Evolutionary conservation across 2,329 filamentous ascomycete genomes (phyloP).

Genomic region (Ophiocordyceps camponoti-leonardi): DNA sequence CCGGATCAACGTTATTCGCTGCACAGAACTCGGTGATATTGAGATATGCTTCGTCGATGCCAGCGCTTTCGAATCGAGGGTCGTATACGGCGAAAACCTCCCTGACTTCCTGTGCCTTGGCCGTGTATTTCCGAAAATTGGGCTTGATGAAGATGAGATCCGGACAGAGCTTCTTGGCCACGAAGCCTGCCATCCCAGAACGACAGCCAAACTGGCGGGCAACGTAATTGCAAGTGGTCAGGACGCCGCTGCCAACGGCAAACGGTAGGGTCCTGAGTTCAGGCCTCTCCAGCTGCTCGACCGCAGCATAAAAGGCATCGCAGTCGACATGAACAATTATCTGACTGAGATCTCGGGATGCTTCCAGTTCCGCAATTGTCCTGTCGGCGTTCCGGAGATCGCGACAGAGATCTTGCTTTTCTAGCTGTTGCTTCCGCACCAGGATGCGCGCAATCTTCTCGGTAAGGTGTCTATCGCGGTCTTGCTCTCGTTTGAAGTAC

Average conservation of each 20-base stretch:
- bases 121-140: slow-evolving; percentile 80
- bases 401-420: slow-evolving; percentile 54
- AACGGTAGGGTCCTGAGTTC: slow-evolving; percentile 79
- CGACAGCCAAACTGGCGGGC: slow-evolving; percentile 81
- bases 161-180: slow-evolving; percentile 87
- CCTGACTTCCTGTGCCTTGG: slow-evolving; percentile 78
- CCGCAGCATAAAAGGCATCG: slow-evolving; percentile 93
- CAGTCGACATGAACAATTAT: slow-evolving; percentile 85
- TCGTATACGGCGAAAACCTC: slow-evolving; percentile 77
- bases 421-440: slow-evolving; percentile 55
- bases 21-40: slow-evolving; percentile 82
- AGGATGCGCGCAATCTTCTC: slow-evolving; percentile 72
- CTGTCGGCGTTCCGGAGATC: slow-evolving; percentile 67
- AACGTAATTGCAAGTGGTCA: slow-evolving; percentile 66
- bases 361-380: slow-evolving; percentile 63
- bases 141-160: slow-evolving; percentile 65
- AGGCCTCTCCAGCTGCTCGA: slow-evolving; percentile 70
- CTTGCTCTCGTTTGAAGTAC: slow-evolving; percentile 84
- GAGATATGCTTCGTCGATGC: slow-evolving; percentile 90
- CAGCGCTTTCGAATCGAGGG: slow-evolving; percentile 77
- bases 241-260: slow-evolving; percentile 59
- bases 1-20: slow-evolving; percentile 48
- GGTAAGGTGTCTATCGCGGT: slow-evolving; percentile 64
- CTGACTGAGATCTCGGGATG: slow-evolving; percentile 65
- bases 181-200: slow-evolving; percentile 91